Percentiles rank a stretch among this genome's conserved stretches.
Evolutionary conservation across 495 filamentous ascomycete species (phyloP).

Genomic region (Penicillium angulare): DNA sequence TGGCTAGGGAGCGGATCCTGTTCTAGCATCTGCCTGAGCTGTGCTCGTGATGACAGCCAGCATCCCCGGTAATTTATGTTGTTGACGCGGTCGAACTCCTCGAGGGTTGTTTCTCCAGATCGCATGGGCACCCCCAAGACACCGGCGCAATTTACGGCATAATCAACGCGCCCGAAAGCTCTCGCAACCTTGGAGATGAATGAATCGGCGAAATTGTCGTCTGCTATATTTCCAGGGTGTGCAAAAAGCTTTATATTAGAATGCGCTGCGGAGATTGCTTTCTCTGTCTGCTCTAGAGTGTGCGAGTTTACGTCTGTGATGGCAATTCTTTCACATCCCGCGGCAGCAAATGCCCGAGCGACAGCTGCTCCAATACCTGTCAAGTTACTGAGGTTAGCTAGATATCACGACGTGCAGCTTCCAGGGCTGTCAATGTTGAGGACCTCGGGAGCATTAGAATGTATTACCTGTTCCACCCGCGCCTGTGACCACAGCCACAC

Average conservation of each 20-base stretch:
- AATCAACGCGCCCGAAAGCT: constrained; percentile 48
- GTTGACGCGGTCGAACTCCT: constrained; percentile 49
- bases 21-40: constrained; percentile 45
- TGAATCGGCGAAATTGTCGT: constrained; percentile 40
- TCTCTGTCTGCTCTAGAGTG: constrained; percentile 34
- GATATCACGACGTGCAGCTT: no score
- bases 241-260: constrained; percentile 29
- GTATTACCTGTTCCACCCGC: constrained; percentile 29
- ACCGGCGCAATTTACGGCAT: constrained; percentile 52
- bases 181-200: constrained; percentile 31
- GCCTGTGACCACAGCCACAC: constrained; percentile 32
- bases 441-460: neutral
- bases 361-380: constrained; percentile 55
- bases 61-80: constrained; percentile 51
- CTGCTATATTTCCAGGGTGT: constrained; percentile 38
- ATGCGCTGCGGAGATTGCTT: constrained; percentile 27
- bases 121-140: constrained; percentile 36
- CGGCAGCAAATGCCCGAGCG: constrained; percentile 47
- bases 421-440: no score
- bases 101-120: constrained; percentile 34
- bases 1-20: constrained; percentile 47
- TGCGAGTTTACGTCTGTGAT: constrained; percentile 48
- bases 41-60: constrained; percentile 50
- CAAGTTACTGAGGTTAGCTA: neutral
- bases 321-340: constrained; percentile 48